Evolutionary conservation across 208 protist genomes (phyloP).

Genomic region (Acanthamoeba sp.): DNA sequence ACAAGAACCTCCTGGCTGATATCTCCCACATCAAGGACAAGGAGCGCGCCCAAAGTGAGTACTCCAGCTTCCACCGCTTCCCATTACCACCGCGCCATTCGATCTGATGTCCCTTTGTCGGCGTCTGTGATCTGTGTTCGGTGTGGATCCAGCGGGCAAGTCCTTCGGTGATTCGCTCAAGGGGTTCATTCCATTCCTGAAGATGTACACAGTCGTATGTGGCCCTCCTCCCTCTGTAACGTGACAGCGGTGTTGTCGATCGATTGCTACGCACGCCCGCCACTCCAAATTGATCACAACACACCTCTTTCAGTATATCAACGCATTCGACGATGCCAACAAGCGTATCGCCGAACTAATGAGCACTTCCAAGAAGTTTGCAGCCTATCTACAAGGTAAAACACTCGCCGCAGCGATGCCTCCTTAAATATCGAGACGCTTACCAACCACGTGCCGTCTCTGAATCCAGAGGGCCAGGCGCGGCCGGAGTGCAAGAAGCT

Average conservation of each 20-base stretch:
- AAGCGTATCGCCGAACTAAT: conserved; percentile 4
- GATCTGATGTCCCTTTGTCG: too few relatives aligned
- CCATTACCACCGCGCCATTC: too few relatives aligned
- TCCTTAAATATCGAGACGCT: too few relatives aligned
- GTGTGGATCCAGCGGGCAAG: neutral
- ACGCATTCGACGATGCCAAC: conserved; percentile 12
- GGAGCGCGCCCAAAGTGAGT: neutral
- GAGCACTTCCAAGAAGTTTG: conserved; percentile 5
- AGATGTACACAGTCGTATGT: conserved; percentile 31
- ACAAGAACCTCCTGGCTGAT: neutral
- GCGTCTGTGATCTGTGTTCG: neutral
- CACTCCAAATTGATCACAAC: too few relatives aligned
- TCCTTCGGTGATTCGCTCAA: conserved; percentile 1
- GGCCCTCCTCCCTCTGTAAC: neutral
- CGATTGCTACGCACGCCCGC: too few relatives aligned
- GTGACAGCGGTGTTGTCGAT: too few relatives aligned
- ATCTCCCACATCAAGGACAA: neutral
- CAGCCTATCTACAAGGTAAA: neutral
- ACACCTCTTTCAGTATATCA: neutral
- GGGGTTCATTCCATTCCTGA: neutral
- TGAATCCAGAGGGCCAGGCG: neutral
- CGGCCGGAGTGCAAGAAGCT: conserved; percentile 9
- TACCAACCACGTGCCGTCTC: too few relatives aligned
- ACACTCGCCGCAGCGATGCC: too few relatives aligned
- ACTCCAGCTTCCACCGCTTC: too few relatives aligned